Evolutionary conservation across 2,329 filamentous ascomycete genomes (phyloP).

Genomic region (Diaporthe vexans): DNA sequence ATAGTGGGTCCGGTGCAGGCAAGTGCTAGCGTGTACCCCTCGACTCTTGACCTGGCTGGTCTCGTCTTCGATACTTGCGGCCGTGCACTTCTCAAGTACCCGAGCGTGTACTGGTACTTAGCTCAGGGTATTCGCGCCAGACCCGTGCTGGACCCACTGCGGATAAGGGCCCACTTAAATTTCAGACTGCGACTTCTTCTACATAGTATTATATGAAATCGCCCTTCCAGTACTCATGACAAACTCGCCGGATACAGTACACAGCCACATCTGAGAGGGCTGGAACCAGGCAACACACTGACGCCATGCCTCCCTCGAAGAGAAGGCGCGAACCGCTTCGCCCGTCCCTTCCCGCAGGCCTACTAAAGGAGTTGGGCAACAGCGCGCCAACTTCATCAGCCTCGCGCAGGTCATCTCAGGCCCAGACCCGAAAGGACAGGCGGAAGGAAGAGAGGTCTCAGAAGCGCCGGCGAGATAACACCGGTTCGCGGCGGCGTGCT

Average conservation of each 20-base stretch:
- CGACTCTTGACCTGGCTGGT: background rate
- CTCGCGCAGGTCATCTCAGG: slow-evolving; percentile 41
- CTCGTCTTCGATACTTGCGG: background rate
- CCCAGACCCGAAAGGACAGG: slow-evolving; percentile 70
- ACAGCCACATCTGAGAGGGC: background rate
- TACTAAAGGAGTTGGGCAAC: slow-evolving; percentile 60
- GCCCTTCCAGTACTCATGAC: background rate
- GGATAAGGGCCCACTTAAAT: slow-evolving; percentile 20
- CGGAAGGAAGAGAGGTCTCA: slow-evolving; percentile 75
- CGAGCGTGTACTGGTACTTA: background rate
- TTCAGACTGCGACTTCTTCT: slow-evolving; percentile 1
- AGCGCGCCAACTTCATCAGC: slow-evolving; percentile 35
- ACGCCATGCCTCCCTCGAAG: slow-evolving; percentile 45
- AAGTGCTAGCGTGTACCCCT: background rate
- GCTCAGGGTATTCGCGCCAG: background rate
- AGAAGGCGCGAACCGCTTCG: slow-evolving; percentile 33
- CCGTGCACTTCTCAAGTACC: background rate
- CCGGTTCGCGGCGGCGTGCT: background rate
- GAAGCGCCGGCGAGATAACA: slow-evolving; percentile 58
- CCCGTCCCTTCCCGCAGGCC: slow-evolving; percentile 57
- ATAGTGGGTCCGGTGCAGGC: background rate
- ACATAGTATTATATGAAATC: background rate
- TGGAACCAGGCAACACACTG: background rate
- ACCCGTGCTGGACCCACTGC: background rate
- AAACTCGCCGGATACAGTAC: background rate